Evolutionary conservation across 2,329 filamentous ascomycete species (phyloP).

Genomic region (Colletotrichum tanaceti): DNA sequence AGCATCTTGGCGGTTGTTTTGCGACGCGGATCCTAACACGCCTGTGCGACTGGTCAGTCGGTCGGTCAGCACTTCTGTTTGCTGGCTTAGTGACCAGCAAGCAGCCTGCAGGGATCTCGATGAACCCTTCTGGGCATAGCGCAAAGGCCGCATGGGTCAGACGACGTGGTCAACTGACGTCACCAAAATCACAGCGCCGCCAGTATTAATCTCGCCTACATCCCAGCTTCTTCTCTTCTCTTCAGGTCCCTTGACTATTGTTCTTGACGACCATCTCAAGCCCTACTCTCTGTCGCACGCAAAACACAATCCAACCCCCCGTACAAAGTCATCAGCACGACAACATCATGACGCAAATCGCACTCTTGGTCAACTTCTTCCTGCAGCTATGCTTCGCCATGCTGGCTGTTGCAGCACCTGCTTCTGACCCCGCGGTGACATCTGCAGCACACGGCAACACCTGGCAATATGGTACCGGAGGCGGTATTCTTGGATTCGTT

Average conservation of each 20-base stretch:
- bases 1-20: too few relatives aligned
- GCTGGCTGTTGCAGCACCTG: constrained; percentile 61
- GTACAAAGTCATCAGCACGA: background rate
- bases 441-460: constrained; percentile 54
- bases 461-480: constrained; percentile 71
- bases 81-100: too few relatives aligned
- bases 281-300: too few relatives aligned
- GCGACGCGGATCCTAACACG: too few relatives aligned
- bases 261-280: background rate
- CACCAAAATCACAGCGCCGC: background rate
- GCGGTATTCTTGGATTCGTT: constrained; percentile 71
- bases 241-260: too few relatives aligned
- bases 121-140: constrained; percentile 10
- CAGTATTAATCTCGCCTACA: constrained; percentile 1
- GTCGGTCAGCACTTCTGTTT: too few relatives aligned
- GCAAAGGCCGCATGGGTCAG: constrained; percentile 11
- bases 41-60: background rate
- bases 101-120: too few relatives aligned
- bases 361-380: constrained; percentile 53
- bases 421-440: constrained; percentile 59
- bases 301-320: background rate
- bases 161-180: constrained; percentile 11
- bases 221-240: too few relatives aligned
- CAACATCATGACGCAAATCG: constrained; percentile 15
- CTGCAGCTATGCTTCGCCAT: constrained; percentile 65